Evolutionary conservation across 1,284 basidiomycete genomes (phyloP).

Genomic region (Ceratobasidium sp.): DNA sequence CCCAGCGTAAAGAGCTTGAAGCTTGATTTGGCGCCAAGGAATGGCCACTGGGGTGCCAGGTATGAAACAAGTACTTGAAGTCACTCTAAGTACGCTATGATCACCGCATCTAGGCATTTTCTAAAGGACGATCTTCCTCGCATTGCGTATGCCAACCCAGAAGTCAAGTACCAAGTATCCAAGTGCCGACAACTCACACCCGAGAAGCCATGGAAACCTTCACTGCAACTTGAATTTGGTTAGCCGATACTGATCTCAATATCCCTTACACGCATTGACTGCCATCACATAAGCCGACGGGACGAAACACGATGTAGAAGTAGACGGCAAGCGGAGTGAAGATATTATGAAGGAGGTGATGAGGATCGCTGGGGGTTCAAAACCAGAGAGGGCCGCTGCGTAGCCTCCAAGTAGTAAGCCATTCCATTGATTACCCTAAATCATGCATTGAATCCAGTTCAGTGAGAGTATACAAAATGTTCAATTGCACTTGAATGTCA

Average conservation of each 20-base stretch:
- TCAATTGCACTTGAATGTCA: too few relatives aligned
- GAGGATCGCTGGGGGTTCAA: not conserved
- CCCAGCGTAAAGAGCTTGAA: slow-evolving; percentile 58
- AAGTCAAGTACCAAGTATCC: slow-evolving; percentile 38
- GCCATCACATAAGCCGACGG: not conserved
- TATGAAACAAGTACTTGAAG: slow-evolving; percentile 44
- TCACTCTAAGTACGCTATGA: not conserved
- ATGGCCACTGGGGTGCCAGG: slow-evolving; percentile 78
- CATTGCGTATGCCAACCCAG: slow-evolving; percentile 74
- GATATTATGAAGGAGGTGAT: slow-evolving; percentile 28
- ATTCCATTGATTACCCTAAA: too few relatives aligned
- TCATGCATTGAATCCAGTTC: too few relatives aligned
- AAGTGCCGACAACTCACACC: slow-evolving; percentile 17
- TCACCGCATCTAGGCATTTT: slow-evolving; percentile 70
- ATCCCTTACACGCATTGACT: not conserved
- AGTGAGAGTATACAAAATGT: too few relatives aligned
- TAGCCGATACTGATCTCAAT: not conserved
- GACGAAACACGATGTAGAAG: slow-evolving; percentile 10
- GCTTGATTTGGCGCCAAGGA: slow-evolving; percentile 63
- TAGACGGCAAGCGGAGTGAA: slow-evolving; percentile 25
- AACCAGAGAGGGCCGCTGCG: not conserved
- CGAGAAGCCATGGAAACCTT: slow-evolving; percentile 22
- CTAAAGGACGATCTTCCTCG: slow-evolving; percentile 74
- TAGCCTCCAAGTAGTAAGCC: too few relatives aligned
- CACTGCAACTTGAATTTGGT: slow-evolving; percentile 28